Evolutionary conservation across 2,329 filamentous ascomycete genomes (phyloP).

Genomic region (Pestalotiopsis sp.): DNA sequence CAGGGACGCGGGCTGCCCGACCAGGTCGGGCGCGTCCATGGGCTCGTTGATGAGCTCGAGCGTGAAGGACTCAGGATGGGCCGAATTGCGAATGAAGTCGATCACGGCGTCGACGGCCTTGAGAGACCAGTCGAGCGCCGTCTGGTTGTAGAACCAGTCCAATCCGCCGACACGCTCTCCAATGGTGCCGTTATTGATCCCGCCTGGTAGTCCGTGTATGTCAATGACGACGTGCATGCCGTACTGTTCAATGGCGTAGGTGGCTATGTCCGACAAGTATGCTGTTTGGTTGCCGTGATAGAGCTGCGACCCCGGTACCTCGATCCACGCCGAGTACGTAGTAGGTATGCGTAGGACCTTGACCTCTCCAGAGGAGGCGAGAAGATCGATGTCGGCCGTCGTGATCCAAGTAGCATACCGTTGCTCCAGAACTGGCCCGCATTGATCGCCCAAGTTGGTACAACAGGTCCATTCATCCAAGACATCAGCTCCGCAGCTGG

Average conservation of each 20-base stretch:
- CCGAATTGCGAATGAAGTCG: conserved; percentile 32
- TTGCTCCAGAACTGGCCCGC: conserved; percentile 30
- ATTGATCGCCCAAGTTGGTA: conserved; percentile 28
- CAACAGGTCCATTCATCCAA: conserved; percentile 39
- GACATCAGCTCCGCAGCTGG: conserved; percentile 20
- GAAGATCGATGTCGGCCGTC: conserved; percentile 33
- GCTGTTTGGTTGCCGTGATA: conserved; percentile 34
- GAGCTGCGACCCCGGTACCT: conserved; percentile 33
- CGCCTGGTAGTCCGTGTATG: conserved; percentile 27
- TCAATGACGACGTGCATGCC: conserved; percentile 39
- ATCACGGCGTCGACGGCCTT: conserved; percentile 33
- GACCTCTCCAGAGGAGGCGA: conserved; percentile 31
- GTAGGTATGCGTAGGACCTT: conserved; percentile 38
- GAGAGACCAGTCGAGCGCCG: conserved; percentile 34
- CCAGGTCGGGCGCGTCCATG: conserved; percentile 35
- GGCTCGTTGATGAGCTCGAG: conserved; percentile 40
- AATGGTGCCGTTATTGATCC: conserved; percentile 30
- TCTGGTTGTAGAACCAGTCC: conserved; percentile 38
- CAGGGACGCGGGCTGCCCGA: conserved; percentile 33
- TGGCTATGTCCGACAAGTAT: conserved; percentile 32
- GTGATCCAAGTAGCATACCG: conserved; percentile 34
- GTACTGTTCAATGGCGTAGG: conserved; percentile 36
- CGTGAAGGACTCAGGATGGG: conserved; percentile 32
- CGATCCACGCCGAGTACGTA: conserved; percentile 38
- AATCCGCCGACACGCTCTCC: conserved; percentile 34